These are phyloP conservation scores for Rhizopus arrhizus DNA, from an alignment of 371 early-diverging fungal species.

Conservation along the genomic window DNA sequence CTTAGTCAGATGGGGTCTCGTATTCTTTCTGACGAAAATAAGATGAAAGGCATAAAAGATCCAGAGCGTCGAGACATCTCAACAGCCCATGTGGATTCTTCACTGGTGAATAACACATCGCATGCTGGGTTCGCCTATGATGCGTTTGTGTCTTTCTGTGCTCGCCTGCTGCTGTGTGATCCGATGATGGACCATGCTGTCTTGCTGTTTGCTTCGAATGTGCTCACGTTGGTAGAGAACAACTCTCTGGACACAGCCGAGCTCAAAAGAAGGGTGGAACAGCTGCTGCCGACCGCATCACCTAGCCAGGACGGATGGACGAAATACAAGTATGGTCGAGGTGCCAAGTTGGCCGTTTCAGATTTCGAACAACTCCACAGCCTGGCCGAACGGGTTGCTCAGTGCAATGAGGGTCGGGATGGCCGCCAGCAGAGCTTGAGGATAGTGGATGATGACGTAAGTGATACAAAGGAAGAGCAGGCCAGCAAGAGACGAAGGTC, in stretches of 20 bases:
- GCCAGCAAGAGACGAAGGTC: background rate
- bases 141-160: constrained; percentile 16
- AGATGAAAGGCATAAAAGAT: background rate
- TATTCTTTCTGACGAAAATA: background rate
- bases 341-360: background rate
- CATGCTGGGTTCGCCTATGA: constrained; percentile 21
- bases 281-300: constrained; percentile 12
- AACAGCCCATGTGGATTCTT: constrained; percentile 9
- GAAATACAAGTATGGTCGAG: background rate
- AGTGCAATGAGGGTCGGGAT: background rate
- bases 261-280: constrained; percentile 25
- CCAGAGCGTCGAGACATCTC: constrained; percentile 5
- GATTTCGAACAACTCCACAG: background rate
- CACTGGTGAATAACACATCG: background rate
- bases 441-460: constrained; percentile 13
- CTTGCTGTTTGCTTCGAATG: constrained; percentile 16
- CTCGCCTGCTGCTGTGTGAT: constrained; percentile 3
- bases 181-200: constrained; percentile 7
- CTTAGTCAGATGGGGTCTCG: constrained; percentile 7
- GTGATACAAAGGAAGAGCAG: background rate
- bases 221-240: constrained; percentile 10
- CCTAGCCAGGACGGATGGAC: background rate
- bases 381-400: constrained; percentile 17
- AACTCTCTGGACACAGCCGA: constrained; percentile 6
- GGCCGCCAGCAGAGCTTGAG: background rate